Percentiles rank a stretch among this genome's conserved stretches.
phyloP scores from a whole-genome alignment of 2,329 filamentous ascomycete genomes.

The Stagonosporopsis vannaccii region DNA sequence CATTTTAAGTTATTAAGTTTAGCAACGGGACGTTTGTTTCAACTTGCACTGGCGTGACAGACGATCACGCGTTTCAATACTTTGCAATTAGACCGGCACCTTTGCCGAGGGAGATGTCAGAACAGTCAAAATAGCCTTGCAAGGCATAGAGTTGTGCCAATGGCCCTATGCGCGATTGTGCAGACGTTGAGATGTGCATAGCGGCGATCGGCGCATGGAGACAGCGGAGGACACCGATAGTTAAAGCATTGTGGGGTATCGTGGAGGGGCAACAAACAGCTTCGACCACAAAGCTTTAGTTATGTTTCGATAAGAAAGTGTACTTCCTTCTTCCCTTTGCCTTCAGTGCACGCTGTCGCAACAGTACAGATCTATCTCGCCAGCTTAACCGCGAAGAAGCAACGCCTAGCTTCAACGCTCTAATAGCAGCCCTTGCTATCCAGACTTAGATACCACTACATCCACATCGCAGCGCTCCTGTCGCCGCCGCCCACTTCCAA shows the following conservation, averaged over 20 bases:
- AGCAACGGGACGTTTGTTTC: constrained; percentile 14
- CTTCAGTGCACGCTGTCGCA: background rate
- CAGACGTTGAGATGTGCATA: constrained; percentile 5
- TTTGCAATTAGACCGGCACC: constrained; percentile 5
- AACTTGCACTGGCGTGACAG: constrained; percentile 12
- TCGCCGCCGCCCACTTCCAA: background rate
- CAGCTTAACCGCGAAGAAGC: background rate
- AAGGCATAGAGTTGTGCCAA: background rate
- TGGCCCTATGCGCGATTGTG: constrained; percentile 6
- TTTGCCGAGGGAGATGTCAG: constrained; percentile 10
- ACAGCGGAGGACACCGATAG: constrained; percentile 12
- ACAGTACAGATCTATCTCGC: background rate
- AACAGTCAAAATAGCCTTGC: background rate
- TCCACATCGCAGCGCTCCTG: background rate
- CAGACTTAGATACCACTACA: background rate
- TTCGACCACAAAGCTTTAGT: background rate
- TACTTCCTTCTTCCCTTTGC: background rate
- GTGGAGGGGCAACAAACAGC: constrained; percentile 11
- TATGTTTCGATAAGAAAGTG: background rate
- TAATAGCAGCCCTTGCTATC: background rate
- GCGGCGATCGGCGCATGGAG: constrained; percentile 18
- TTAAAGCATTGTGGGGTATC: constrained; percentile 8
- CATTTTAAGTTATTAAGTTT: background rate
- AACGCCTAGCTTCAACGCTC: background rate
- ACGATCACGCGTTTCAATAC: constrained; percentile 11